Base-by-base conservation (phyloP, 345 rosid species). In the Pistacia atlantica region DNA sequence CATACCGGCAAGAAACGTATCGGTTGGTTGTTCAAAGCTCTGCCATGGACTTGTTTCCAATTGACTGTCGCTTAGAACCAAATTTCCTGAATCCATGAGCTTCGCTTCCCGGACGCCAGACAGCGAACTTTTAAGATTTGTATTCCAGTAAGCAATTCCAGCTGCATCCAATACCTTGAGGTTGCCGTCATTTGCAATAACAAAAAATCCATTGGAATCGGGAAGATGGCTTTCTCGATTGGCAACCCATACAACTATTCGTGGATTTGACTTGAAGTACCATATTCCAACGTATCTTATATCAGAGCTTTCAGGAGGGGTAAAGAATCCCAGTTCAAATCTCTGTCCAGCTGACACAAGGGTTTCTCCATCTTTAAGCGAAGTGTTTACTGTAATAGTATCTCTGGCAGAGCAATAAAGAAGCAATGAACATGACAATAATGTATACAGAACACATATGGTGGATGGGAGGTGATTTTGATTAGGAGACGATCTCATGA, bases 1-100 rank as follows among this genome's bases (percentile, higher is more conserved):
- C 87, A 83, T 86, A 16, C 89, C 89, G 2, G 81, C 65, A 65
- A 83, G 82, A 64, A 83, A 86, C 4, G 87, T 86, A 62, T 86
- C 87, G 5, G 87, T 77, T 77, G 85, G 85, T 48, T 72, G 0
- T 2, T 73, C 73, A 6, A 81, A 81, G 67, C 86, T 86, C 51
- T 79, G 42, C 85, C 86, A 83, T 5, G 66, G 57, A 48, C 0
- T 2, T 2, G 4, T 28, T 1, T 13, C 0, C 0, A 0, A 22
- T 5, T 22, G 8, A 0, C 65, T 4, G 0, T 55, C 61, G 1
- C 12, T 42, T 20, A 80, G 71, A 18, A 86, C 74, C 5, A 86
- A 51, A 54, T 84, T 86, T 42, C 85, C 89, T 2, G 79, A 22
- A 73, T 86, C 80, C 31, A 6, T 0, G 20, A 86, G 81, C 80